Percentiles rank a stretch among this genome's conserved stretches.
Conservation (phyloP, 2,329 filamentous ascomycete species). For the Pseudopyrenochaeta lycopersici region DNA sequence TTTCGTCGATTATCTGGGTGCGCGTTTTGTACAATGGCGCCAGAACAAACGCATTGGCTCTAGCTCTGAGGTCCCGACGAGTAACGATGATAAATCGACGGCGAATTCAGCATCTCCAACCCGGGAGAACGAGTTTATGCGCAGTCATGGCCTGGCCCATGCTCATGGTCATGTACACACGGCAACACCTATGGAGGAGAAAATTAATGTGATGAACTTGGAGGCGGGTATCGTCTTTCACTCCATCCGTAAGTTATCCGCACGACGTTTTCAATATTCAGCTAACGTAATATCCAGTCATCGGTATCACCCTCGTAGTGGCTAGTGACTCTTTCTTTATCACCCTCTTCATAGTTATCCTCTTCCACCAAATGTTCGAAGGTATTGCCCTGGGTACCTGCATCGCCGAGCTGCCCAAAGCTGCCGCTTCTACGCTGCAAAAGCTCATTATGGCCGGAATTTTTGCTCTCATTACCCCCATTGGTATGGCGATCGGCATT, state of each 20-base stretch:
- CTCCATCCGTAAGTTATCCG: slow-evolving; percentile 66
- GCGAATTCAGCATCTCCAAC: slow-evolving; percentile 13
- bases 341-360: slow-evolving; percentile 68
- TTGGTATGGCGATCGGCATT: slow-evolving; percentile 83
- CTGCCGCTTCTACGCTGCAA: slow-evolving; percentile 45
- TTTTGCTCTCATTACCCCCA: slow-evolving; percentile 76
- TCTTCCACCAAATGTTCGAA: slow-evolving; percentile 83
- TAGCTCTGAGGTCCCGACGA: slow-evolving; percentile 22
- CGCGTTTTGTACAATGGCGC: slow-evolving; percentile 62
- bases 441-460: slow-evolving; percentile 70
- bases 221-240: slow-evolving; percentile 80
- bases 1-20: slow-evolving; percentile 72
- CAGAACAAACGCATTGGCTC: slow-evolving; percentile 25
- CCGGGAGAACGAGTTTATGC: slow-evolving; percentile 22
- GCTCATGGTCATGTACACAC: slow-evolving; percentile 31
- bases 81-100: slow-evolving; percentile 22
- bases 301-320: slow-evolving; percentile 68
- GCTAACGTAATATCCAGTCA: slow-evolving; percentile 54
- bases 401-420: slow-evolving; percentile 67
- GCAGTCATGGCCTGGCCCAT: slow-evolving; percentile 23
- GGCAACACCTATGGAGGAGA: slow-evolving; percentile 46
- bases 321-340: slow-evolving; percentile 61
- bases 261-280: not conserved
- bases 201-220: slow-evolving; percentile 72
- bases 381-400: slow-evolving; percentile 77